These are phyloP conservation scores for Boletus semigastroideus DNA, from an alignment of 1,284 basidiomycete species.

Conservation along the genomic window DNA sequence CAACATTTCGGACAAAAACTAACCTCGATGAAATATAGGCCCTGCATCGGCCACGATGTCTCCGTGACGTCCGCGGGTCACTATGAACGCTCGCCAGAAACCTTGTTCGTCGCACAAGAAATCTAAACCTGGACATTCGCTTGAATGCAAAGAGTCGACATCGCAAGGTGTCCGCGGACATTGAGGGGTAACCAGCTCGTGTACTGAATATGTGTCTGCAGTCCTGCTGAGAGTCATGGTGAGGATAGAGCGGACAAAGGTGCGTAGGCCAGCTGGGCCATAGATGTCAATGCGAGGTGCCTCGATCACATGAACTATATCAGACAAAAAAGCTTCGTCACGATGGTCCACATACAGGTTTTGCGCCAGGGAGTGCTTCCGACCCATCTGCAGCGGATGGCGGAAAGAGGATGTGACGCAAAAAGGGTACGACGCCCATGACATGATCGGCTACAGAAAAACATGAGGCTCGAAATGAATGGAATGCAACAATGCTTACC, in stretches of 20 bases:
- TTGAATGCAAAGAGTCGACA: slow-evolving; percentile 54
- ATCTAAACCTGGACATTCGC: slow-evolving; percentile 69
- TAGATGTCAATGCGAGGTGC: slow-evolving; percentile 75
- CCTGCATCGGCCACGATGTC: slow-evolving; percentile 72
- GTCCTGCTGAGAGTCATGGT: slow-evolving; percentile 68
- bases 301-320: slow-evolving; percentile 6
- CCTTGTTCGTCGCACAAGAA: slow-evolving; percentile 63
- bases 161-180: slow-evolving; percentile 54
- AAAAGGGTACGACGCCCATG: slow-evolving; percentile 75
- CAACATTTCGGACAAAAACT: slow-evolving; percentile 18
- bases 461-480: background rate
- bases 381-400: slow-evolving; percentile 39
- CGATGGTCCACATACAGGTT: slow-evolving; percentile 12
- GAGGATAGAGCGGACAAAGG: slow-evolving; percentile 73
- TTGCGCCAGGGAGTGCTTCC: slow-evolving; percentile 10
- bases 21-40: slow-evolving; percentile 80
- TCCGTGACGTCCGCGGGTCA: slow-evolving; percentile 36
- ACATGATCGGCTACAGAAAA: slow-evolving; percentile 69
- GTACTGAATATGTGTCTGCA: slow-evolving; percentile 71
- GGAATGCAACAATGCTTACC: slow-evolving; percentile 39
- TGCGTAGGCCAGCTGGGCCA: slow-evolving; percentile 81
- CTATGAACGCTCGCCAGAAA: slow-evolving; percentile 64
- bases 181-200: slow-evolving; percentile 69
- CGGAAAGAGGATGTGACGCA: slow-evolving; percentile 61
- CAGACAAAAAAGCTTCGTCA: background rate